These are phyloP conservation scores for Aureobasidium sp. DNA, from an alignment of 2,329 filamentous ascomycete species.

Conservation along the genomic window DNA sequence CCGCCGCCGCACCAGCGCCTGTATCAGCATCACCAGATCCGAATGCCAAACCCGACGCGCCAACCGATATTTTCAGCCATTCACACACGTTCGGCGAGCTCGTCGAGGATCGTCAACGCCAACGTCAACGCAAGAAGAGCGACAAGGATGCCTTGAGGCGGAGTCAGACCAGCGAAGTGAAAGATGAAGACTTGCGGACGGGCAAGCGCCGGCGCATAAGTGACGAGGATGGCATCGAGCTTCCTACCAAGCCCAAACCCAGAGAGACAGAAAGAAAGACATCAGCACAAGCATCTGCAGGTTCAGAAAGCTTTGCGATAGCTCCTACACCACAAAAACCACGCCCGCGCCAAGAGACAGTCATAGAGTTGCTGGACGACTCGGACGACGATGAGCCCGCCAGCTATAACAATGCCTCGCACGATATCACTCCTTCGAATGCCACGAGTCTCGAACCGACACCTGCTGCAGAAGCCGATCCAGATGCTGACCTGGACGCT, in stretches of 20 bases:
- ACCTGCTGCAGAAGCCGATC: slow-evolving; percentile 12
- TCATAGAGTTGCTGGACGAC: slow-evolving; percentile 16
- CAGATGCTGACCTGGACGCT: slow-evolving; percentile 22
- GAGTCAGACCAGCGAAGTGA: background rate
- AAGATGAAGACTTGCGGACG: background rate
- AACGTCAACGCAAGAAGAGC: slow-evolving; percentile 25
- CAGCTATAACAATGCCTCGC: slow-evolving; percentile 14
- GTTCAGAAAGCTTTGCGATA: slow-evolving; percentile 11
- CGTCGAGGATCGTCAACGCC: slow-evolving; percentile 32
- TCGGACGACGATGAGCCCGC: background rate
- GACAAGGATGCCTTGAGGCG: slow-evolving; percentile 17
- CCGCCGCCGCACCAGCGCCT: background rate
- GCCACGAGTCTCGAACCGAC: background rate
- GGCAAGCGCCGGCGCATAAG: slow-evolving; percentile 26
- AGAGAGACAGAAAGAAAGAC: slow-evolving; percentile 14
- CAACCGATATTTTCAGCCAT: slow-evolving; percentile 38
- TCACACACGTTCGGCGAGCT: slow-evolving; percentile 33
- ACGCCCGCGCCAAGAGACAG: background rate
- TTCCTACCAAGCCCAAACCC: slow-evolving; percentile 9
- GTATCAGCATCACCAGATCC: slow-evolving; percentile 4
- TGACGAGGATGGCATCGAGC: slow-evolving; percentile 16
- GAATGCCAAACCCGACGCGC: slow-evolving; percentile 19
- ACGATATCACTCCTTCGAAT: slow-evolving; percentile 9
- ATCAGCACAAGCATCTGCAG: slow-evolving; percentile 18
- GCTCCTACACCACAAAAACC: slow-evolving; percentile 6